Percentiles rank a stretch among this genome's conserved stretches.
These are phyloP conservation scores for Ganoderma leucocontextum DNA, from an alignment of 1,284 basidiomycete genomes.

Conservation along the genomic window DNA sequence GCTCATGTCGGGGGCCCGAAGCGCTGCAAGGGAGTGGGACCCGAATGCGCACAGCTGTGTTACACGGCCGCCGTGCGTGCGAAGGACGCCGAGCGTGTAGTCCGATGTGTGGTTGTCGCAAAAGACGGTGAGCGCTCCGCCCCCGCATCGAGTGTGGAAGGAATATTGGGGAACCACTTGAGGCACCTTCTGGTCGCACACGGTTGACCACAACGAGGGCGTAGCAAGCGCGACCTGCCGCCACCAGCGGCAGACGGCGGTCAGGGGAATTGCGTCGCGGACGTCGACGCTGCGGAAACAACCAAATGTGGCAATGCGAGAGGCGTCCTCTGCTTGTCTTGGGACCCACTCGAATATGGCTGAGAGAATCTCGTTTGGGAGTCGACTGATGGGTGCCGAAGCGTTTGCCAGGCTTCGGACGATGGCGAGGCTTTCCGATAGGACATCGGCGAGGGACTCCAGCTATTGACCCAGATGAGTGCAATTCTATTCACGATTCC, in stretches of 20 bases:
- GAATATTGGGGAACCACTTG: not conserved
- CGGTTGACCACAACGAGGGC: slow-evolving; percentile 8
- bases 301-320: not conserved
- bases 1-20: not conserved
- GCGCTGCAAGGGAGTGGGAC: slow-evolving; percentile 1
- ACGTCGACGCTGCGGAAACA: slow-evolving; percentile 1
- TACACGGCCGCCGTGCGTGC: not conserved
- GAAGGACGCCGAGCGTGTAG: not conserved
- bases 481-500: not conserved
- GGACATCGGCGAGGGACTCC: not conserved
- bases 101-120: slow-evolving; percentile 3
- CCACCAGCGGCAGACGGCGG: slow-evolving; percentile 8
- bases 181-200: not conserved
- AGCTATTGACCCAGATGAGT: not conserved
- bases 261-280: not conserved
- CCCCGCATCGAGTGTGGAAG: not conserved
- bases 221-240: slow-evolving; percentile 9
- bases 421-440: not conserved
- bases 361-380: slow-evolving; percentile 11
- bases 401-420: slow-evolving; percentile 1
- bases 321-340: not conserved
- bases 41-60: not conserved
- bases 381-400: not conserved
- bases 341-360: slow-evolving; percentile 7
- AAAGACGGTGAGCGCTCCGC: not conserved